phyloP scores from a whole-genome alignment of 345 rosid species.

The Physaria fendleri region DNA sequence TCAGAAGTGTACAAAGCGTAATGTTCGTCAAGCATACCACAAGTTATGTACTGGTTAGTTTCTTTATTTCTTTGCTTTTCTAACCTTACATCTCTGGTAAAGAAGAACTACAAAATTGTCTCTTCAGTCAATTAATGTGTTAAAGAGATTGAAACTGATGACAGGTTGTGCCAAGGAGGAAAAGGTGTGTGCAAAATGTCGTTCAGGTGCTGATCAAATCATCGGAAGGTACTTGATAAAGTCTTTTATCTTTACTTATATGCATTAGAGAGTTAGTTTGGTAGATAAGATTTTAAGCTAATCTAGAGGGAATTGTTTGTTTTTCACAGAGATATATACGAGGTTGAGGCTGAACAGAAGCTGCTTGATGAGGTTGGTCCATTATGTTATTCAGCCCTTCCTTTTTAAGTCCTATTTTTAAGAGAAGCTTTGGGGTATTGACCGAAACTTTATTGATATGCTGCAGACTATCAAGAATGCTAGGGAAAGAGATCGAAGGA shows the following conservation, averaged over 20 bases:
- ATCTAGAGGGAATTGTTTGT: background rate
- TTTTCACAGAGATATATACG: conserved; percentile 52
- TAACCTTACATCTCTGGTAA: background rate
- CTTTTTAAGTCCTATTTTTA: background rate
- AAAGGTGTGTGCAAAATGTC: conserved; percentile 82
- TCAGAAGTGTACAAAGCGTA: too few species aligned
- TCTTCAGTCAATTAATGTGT: background rate
- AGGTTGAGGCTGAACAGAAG: conserved; percentile 81
- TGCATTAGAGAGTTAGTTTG: background rate
- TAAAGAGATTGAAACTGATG: background rate
- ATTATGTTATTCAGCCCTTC: background rate
- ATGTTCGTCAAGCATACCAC: too few species aligned
- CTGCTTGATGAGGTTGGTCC: conserved; percentile 64
- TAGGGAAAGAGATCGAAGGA: conserved; percentile 85
- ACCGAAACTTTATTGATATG: background rate
- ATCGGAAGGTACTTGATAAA: conserved; percentile 55
- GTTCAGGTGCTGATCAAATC: conserved; percentile 42
- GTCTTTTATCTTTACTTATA: too few species aligned
- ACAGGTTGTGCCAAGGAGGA: conserved; percentile 96
- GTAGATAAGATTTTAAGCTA: background rate
- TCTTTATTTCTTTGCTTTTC: conserved; percentile 7
- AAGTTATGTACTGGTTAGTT: too few species aligned
- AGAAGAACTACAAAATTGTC: background rate
- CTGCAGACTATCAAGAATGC: conserved; percentile 86
- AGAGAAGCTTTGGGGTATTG: background rate